Conservation (phyloP, 768 basidiomycete genomes). For the Amylocystis lapponica region DNA sequence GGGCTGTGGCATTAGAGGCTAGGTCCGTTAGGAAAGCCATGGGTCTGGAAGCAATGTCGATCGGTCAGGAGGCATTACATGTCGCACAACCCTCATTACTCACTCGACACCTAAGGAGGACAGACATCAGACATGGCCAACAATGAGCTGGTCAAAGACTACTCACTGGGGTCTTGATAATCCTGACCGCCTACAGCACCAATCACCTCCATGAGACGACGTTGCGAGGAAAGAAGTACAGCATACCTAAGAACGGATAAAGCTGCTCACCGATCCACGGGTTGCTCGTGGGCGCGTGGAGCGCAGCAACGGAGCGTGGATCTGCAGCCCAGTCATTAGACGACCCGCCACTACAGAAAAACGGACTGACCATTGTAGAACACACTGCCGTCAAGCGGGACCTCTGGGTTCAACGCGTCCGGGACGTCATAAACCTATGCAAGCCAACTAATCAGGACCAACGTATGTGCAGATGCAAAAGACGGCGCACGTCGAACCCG, state of each 20-base stretch:
- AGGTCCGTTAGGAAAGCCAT: slow-evolving; percentile 60
- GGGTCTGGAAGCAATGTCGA: no score
- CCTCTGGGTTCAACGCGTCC: slow-evolving; percentile 39
- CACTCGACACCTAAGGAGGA: no score
- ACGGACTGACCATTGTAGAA: slow-evolving; percentile 59
- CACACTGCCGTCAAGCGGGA: slow-evolving; percentile 41
- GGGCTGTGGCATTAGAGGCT: slow-evolving; percentile 56
- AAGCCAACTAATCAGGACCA: no score
- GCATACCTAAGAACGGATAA: slow-evolving; percentile 26
- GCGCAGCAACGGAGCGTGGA: slow-evolving; percentile 43
- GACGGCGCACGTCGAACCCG: slow-evolving; percentile 11
- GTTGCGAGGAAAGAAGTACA: neutral
- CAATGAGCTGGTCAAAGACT: no score
- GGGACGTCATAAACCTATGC: slow-evolving; percentile 26
- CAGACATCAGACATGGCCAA: no score
- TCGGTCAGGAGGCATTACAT: no score
- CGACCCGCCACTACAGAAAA: no score
- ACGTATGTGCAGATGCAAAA: no score
- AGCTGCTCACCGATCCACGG: slow-evolving; percentile 31
- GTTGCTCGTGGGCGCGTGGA: slow-evolving; percentile 64
- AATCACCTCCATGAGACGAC: no score
- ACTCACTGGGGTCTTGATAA: slow-evolving; percentile 11
- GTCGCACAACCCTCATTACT: no score
- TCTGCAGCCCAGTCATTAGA: no score
- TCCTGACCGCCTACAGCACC: neutral